These are phyloP conservation scores for Xylaria palmicola DNA, from an alignment of 495 filamentous ascomycete genomes.

Conservation along the genomic window DNA sequence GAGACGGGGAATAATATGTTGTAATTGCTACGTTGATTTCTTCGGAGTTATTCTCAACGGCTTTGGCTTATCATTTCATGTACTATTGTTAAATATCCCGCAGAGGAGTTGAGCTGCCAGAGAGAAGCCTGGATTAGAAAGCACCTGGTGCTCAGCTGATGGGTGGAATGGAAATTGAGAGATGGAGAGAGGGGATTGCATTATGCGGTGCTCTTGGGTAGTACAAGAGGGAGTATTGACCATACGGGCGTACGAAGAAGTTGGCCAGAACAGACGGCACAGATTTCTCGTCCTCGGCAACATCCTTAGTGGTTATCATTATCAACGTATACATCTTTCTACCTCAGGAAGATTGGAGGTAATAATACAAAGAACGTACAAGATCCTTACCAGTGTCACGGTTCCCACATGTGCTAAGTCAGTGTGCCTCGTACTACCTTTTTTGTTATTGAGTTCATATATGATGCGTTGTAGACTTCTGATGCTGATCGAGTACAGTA, in stretches of 20 bases:
- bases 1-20: slow-evolving; percentile 31
- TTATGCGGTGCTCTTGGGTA: background rate
- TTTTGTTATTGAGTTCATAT: too few species aligned
- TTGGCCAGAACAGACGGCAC: background rate
- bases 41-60: slow-evolving; percentile 28
- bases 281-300: slow-evolving; percentile 4
- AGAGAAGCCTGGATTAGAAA: background rate
- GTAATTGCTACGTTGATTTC: slow-evolving; percentile 34
- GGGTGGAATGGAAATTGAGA: slow-evolving; percentile 2
- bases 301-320: slow-evolving; percentile 19
- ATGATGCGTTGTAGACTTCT: too few species aligned
- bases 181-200: background rate
- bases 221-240: background rate
- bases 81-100: slow-evolving; percentile 28
- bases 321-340: slow-evolving; percentile 22
- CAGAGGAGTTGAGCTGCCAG: slow-evolving; percentile 13
- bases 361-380: slow-evolving; percentile 27
- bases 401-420: background rate
- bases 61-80: slow-evolving; percentile 28
- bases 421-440: too few species aligned
- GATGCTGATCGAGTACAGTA: too few species aligned
- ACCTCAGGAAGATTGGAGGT: slow-evolving; percentile 26
- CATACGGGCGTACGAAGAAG: background rate
- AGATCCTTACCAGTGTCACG: background rate
- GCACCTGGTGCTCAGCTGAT: background rate